Conservation (phyloP, 2,329 filamentous ascomycete species). For the Aureobasidium musti region DNA sequence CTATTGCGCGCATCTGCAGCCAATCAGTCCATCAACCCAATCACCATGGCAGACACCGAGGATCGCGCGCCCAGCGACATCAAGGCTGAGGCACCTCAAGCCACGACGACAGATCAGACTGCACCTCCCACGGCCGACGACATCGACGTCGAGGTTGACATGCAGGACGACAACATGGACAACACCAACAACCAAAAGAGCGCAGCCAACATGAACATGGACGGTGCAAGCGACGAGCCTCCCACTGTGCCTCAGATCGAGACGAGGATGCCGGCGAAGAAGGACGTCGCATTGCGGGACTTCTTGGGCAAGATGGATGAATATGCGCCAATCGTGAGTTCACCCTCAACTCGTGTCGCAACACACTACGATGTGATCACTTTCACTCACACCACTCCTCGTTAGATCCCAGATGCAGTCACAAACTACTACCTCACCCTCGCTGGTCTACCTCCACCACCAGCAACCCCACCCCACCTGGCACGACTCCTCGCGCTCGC, state of each 20-base stretch:
- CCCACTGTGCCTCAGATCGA: constrained; percentile 50
- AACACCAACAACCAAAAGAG: constrained; percentile 2
- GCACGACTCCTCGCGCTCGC: constrained; percentile 92
- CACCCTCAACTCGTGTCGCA: constrained; percentile 14
- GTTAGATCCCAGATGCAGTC: constrained; percentile 93
- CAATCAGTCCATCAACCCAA: constrained; percentile 19
- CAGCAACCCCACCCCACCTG: constrained; percentile 84
- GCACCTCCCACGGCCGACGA: constrained; percentile 21
- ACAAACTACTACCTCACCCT: constrained; percentile 98
- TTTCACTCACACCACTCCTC: not conserved
- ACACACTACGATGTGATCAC: not conserved
- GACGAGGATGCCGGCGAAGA: constrained; percentile 71
- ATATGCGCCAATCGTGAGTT: constrained; percentile 87
- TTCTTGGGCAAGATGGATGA: constrained; percentile 97
- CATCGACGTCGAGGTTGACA: constrained; percentile 18
- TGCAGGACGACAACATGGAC: constrained; percentile 8
- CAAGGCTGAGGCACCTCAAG: constrained; percentile 15
- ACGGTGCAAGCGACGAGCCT: constrained; percentile 43
- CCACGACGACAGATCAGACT: not conserved
- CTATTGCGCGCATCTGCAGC: constrained; percentile 23
- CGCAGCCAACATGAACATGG: constrained; percentile 30
- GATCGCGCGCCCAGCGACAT: constrained; percentile 8
- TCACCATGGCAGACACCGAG: constrained; percentile 27
- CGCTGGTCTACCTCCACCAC: constrained; percentile 88
- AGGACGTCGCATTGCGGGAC: constrained; percentile 89